phyloP scores from a whole-genome alignment of 345 rosid species.

The Salix suchowensis region DNA sequence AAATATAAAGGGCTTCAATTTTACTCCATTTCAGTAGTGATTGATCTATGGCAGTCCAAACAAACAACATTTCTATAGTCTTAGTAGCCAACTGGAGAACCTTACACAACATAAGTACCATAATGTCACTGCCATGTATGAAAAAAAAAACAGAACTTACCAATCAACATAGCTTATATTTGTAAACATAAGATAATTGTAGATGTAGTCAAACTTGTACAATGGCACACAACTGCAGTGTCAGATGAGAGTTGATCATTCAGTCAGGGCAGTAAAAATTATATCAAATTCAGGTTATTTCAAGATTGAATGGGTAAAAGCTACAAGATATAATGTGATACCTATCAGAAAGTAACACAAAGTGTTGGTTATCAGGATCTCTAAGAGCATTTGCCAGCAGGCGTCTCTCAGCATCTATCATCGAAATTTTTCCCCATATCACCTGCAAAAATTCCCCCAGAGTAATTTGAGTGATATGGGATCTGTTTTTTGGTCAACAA shows the following conservation, averaged over 20 bases:
- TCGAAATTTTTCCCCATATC: conserved; percentile 93
- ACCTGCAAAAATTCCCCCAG: conserved; percentile 39
- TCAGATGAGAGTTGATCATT: conserved; percentile 14
- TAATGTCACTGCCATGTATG: background rate
- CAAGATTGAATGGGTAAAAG: background rate
- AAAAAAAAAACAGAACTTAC: conserved; percentile 45
- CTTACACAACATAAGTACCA: background rate
- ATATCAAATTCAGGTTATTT: background rate
- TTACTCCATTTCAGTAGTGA: background rate
- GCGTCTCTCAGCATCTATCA: conserved; percentile 97
- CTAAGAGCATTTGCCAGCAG: conserved; percentile 78
- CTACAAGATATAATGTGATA: conserved; percentile 14
- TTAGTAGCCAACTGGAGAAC: background rate
- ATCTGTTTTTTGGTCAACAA: background rate
- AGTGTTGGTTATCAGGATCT: conserved; percentile 91
- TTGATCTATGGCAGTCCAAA: background rate
- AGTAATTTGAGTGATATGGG: background rate
- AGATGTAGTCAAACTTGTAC: conserved; percentile 81
- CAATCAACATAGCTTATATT: conserved; percentile 90
- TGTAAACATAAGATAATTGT: conserved; percentile 70
- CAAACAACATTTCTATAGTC: background rate
- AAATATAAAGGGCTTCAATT: background rate
- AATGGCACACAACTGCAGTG: conserved; percentile 84
- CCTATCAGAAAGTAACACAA: conserved; percentile 98
- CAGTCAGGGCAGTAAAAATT: background rate